A percentile compares a stretch with the other conserved stretches of the same genome.
These are phyloP conservation scores for Parachaetomium inaequale DNA, from an alignment of 495 filamentous ascomycete genomes.

Conservation along the genomic window DNA sequence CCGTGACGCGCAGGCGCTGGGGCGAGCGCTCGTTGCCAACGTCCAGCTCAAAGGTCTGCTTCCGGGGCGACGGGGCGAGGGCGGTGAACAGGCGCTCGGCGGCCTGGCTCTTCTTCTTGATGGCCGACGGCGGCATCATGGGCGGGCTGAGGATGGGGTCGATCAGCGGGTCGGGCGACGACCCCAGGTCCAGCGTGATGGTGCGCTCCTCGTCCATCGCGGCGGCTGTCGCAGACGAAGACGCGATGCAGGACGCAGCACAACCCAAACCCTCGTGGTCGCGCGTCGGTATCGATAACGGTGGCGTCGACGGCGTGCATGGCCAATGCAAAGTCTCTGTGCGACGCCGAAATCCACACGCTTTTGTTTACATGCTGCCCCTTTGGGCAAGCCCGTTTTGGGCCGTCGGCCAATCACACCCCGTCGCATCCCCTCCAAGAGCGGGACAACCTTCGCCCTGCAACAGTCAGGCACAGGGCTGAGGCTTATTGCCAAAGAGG, in stretches of 20 bases:
- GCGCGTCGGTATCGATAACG: constrained; percentile 15
- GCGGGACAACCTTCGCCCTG: constrained; percentile 16
- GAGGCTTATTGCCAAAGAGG: too few species aligned
- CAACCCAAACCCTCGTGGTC: constrained; percentile 1
- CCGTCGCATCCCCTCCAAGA: not conserved
- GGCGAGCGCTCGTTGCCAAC: constrained; percentile 48
- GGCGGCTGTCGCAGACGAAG: not conserved
- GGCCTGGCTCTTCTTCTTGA: constrained; percentile 31
- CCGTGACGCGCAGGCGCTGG: constrained; percentile 51
- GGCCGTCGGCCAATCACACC: constrained; percentile 11
- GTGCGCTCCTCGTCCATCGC: constrained; percentile 24
- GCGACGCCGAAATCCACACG: constrained; percentile 11
- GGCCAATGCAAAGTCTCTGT: constrained; percentile 2
- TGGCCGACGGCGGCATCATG: constrained; percentile 24
- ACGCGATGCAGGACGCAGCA: not conserved
- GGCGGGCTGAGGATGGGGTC: constrained; percentile 30
- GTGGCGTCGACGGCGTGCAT: constrained; percentile 4
- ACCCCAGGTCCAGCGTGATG: constrained; percentile 39
- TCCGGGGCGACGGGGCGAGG: constrained; percentile 43
- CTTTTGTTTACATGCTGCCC: constrained; percentile 22
- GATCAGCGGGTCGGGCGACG: constrained; percentile 49
- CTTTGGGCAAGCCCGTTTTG: not conserved
- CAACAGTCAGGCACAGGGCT: not conserved
- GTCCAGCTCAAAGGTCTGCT: constrained; percentile 53
- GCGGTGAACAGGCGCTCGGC: constrained; percentile 29